Percentiles rank a stretch among this genome's conserved stretches.
phyloP scores from a whole-genome alignment of 2,329 filamentous ascomycete species.

The Dothideomycetes sp. region DNA sequence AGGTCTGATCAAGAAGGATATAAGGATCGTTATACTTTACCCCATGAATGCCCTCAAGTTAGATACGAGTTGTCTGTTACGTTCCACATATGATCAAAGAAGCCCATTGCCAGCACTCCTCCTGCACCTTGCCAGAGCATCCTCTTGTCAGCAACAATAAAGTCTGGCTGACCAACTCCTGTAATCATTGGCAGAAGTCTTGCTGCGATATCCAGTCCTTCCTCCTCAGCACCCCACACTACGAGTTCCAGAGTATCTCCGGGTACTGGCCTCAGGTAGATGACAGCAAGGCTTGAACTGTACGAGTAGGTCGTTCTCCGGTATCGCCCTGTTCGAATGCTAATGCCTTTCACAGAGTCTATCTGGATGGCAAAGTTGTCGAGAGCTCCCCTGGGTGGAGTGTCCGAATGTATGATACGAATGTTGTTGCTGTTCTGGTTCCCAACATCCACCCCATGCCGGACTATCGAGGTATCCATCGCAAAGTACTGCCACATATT shows the following conservation, averaged over 20 bases:
- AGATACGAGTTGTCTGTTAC: slow-evolving; percentile 41
- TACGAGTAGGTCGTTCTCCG: background rate
- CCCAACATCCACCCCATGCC: slow-evolving; percentile 17
- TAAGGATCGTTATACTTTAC: too few species aligned
- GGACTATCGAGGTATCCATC: slow-evolving; percentile 40
- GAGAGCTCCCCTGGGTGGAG: slow-evolving; percentile 18
- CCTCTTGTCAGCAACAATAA: slow-evolving; percentile 39
- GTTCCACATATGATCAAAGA: slow-evolving; percentile 47
- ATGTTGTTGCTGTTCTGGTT: slow-evolving; percentile 38
- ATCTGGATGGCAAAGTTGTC: slow-evolving; percentile 26
- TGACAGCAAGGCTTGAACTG: slow-evolving; percentile 34
- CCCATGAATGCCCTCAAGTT: slow-evolving; percentile 13
- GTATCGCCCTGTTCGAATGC: background rate
- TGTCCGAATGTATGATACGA: slow-evolving; percentile 26
- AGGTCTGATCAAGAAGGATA: too few species aligned
- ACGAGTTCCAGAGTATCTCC: slow-evolving; percentile 45
- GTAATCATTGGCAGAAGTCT: slow-evolving; percentile 47
- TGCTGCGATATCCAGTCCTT: slow-evolving; percentile 41
- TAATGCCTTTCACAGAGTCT: slow-evolving; percentile 13
- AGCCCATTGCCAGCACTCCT: slow-evolving; percentile 46
- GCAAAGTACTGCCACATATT: slow-evolving; percentile 51
- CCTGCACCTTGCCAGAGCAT: slow-evolving; percentile 44
- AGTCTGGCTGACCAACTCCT: slow-evolving; percentile 50
- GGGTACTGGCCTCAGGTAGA: slow-evolving; percentile 43
- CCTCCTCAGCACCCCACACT: slow-evolving; percentile 44